Conservation (phyloP, 2,329 filamentous ascomycete species). For the Fusarium sp. region DNA sequence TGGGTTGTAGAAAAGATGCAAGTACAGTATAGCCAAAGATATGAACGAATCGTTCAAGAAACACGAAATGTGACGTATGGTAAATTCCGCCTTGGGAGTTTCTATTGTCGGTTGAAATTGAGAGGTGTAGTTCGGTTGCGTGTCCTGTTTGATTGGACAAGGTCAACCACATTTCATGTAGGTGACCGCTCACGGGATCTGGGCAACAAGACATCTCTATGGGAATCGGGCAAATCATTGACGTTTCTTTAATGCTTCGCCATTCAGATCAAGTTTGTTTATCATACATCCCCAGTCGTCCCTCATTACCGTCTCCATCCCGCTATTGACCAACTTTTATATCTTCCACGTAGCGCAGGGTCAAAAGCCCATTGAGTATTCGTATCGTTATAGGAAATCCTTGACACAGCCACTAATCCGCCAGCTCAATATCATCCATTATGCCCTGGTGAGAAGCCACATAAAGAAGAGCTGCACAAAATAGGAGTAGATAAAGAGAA, state of each 20-base stretch:
- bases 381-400: neutral
- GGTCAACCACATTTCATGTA: neutral
- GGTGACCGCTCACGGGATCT: neutral
- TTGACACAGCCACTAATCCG: conserved; percentile 4
- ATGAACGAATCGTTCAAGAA: neutral
- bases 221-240: conserved; percentile 15
- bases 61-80: neutral
- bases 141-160: conserved; percentile 14
- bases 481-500: conserved; percentile 94
- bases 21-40: neutral
- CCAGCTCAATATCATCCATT: conserved; percentile 15
- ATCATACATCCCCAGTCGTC: conserved; percentile 36
- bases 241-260: conserved; percentile 26
- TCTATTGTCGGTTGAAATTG: neutral
- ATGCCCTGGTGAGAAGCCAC: conserved; percentile 74
- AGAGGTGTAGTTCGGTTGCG: neutral
- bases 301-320: conserved; percentile 26
- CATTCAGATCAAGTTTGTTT: conserved; percentile 21
- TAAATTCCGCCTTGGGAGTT: neutral
- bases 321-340: conserved; percentile 8
- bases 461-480: conserved; percentile 94
- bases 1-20: neutral
- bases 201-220: neutral
- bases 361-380: conserved; percentile 1
- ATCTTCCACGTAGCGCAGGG: neutral